Evolutionary conservation across 768 basidiomycete genomes (phyloP), one percentile per base, ranked within the genome.

Genomic region (Macrolepiota albuminosa): DNA sequence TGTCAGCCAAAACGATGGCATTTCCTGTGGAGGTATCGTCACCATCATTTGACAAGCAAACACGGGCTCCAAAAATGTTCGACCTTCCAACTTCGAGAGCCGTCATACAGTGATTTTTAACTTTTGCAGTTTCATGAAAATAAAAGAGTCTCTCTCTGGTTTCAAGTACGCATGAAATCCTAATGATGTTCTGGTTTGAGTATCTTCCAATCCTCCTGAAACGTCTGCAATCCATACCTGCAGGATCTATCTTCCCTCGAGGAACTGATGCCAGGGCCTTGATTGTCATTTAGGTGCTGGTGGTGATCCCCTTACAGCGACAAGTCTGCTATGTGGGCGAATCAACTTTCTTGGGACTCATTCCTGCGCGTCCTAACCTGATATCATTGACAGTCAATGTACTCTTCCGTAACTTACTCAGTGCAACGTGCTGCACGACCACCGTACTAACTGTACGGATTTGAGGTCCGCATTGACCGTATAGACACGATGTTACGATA

Each of bases 101-200:
- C 54, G 37, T 3, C 18, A 59, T 11, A 6, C 16, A 18, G 40
- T 51, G 3, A 24, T 52, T 2, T 11, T 53, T 6, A 29, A 16
- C 46, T 61, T 24, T 51, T 49, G 21, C 24, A 21, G 49, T 2
- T 61, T 52, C 0, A 61, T 61, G 51, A 37, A 36, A 10, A 54
- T 37, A 3, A 61, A 61, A 43, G 36, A 33, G 21, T 51, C 3
- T 21, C 56, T 61, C 29, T 57, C 51, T 58, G 16, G 61, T 58
- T 14, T 62, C 52, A 11, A 58, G 46, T 21, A 3, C 9, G 2
- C 56, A 56, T 34, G 61, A 51, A 31, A 50, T 46, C 8, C 26
- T 62, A n/a, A 55, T 46, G 5, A 55, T 62, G 13, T 33, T 43
- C 13, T 39, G 54, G 3, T 59, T 59, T 24, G 9, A 46, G 13